A percentile compares a stretch with the other conserved stretches of the same genome.
These are phyloP conservation scores for Comarum palustre DNA, from an alignment of 306 rosid genomes.

Conservation along the genomic window DNA sequence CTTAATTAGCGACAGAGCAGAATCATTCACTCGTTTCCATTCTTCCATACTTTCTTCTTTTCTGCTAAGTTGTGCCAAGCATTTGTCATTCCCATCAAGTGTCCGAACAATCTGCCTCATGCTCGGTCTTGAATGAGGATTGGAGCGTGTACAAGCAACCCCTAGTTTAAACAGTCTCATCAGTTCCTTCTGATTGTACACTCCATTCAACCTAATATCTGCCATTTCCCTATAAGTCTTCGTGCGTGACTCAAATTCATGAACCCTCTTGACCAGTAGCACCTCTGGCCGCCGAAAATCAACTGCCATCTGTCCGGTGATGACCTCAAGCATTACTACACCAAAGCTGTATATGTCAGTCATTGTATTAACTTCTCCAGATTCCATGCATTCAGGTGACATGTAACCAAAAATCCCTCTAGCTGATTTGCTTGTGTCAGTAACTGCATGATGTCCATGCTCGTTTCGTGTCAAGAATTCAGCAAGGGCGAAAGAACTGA, in stretches of 20 bases:
- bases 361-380: constrained; percentile 64
- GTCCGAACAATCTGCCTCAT: constrained; percentile 73
- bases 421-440: constrained; percentile 43
- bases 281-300: constrained; percentile 86
- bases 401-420: constrained; percentile 87
- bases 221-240: constrained; percentile 65
- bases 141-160: constrained; percentile 58
- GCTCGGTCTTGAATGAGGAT: constrained; percentile 64
- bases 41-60: constrained; percentile 59
- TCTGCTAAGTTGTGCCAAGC: constrained; percentile 26
- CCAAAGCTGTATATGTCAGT: constrained; percentile 92
- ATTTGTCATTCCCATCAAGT: constrained; percentile 70
- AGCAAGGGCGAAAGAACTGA: constrained; percentile 80
- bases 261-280: constrained; percentile 71
- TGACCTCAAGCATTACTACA: constrained; percentile 75
- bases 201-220: constrained; percentile 62
- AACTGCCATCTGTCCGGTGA: constrained; percentile 78
- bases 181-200: constrained; percentile 55
- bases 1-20: constrained; percentile 56
- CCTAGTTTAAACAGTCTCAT: constrained; percentile 64
- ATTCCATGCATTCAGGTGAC: constrained; percentile 76
- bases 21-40: constrained; percentile 61
- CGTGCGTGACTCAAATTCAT: constrained; percentile 49
- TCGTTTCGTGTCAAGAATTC: constrained; percentile 82
- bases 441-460: constrained; percentile 54